Evolutionary conservation across 805 yeast species (phyloP), one percentile per base, ranked within the genome.

Genomic region (Saturnispora zaruensis): DNA sequence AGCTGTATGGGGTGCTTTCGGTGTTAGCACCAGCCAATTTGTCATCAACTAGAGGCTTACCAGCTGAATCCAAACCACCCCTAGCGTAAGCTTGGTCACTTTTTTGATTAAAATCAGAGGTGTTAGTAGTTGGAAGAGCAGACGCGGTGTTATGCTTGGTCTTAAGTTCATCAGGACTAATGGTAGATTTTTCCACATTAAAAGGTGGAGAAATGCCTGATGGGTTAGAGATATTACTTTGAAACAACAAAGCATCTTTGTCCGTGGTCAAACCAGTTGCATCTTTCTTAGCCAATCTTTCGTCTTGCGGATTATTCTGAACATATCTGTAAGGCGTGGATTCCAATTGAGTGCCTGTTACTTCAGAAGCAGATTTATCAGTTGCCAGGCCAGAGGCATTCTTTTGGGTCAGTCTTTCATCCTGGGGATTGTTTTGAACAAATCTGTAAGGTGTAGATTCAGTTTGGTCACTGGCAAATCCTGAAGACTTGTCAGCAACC

Each of bases 391-490:
- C 24, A 8, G 30, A 24, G 5, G 51, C 24, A 47, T 47, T 34
- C 24, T 44, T 41, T 11, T 44, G 16, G 5, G 40, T 41, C 21
- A 51, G 37, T 23, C 43, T 44, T 3, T 34, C 9, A 11, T 30
- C 28, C 21, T 51, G 34, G 5, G 38, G 20, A 4, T 44, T 44
- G 25, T 51, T 36, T 41, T 51, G 53, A 28, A 51, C 51, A 41
- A 51, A 21, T 16, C 53, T 30, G 20, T 51, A 51, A 3, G 53
- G 51, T 3, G 41, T 45, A 2, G 53, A 51, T 18, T 51, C 51
- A 6, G 44, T 25, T 2, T 21, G 7, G 20, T 25, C 16, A 34
- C 33, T 36, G 4, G 14, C 38, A n/a, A 6, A 34, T 28, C 32
- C 32, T 9, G 32, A 8, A 13, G 16, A 11, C 25, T 45, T 45